phyloP scores from a whole-genome alignment of 345 rosid genomes.

The Citrus cavaleriei region DNA sequence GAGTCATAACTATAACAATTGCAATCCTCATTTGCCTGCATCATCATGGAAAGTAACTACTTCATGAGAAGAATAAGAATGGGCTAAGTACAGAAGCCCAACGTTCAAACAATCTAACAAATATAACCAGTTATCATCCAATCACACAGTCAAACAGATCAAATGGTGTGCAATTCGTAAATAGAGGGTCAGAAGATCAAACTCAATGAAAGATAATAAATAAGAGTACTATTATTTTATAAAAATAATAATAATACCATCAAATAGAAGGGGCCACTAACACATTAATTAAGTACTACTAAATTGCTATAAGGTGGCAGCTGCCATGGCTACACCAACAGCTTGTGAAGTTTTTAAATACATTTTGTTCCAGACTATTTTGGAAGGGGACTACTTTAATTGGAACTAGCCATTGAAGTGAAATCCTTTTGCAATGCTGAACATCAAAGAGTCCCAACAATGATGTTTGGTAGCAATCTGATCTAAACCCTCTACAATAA shows the following conservation, averaged over 20 bases:
- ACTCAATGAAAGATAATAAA: background rate
- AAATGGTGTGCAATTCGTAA: background rate
- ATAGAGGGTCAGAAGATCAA: background rate
- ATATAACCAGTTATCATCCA: background rate
- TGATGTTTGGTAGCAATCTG: background rate
- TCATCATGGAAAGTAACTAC: conserved; percentile 13
- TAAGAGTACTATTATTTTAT: background rate
- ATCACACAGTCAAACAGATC: background rate
- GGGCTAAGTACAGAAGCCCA: background rate
- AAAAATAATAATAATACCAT: background rate
- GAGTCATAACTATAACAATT: conserved; percentile 88
- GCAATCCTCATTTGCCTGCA: conserved; percentile 97
- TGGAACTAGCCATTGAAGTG: background rate
- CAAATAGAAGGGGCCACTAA: background rate
- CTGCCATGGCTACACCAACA: background rate
- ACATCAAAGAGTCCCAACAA: background rate
- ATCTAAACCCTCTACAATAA: background rate
- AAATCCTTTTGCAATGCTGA: background rate
- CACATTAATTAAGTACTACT: background rate
- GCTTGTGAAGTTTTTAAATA: background rate
- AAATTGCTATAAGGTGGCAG: background rate
- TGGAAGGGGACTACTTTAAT: background rate
- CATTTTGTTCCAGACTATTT: background rate
- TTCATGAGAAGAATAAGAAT: background rate
- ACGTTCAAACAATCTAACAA: background rate